These are phyloP conservation scores for Erythrobasidium hasegawianum DNA, from an alignment of 1,284 basidiomycete genomes.

Conservation along the genomic window DNA sequence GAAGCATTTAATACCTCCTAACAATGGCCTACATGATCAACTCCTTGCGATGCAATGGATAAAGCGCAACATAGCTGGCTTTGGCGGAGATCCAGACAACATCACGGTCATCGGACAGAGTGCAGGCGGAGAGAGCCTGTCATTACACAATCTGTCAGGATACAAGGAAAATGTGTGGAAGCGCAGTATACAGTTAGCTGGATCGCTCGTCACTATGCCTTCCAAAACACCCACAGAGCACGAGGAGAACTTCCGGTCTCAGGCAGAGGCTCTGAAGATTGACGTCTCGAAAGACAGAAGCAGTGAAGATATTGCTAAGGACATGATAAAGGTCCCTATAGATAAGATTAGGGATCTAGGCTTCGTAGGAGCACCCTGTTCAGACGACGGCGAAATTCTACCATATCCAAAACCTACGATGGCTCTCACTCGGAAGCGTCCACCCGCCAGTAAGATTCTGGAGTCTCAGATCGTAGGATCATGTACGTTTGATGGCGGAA, in stretches of 20 bases:
- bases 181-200: not conserved
- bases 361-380: slow-evolving; percentile 12
- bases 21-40: slow-evolving; percentile 23
- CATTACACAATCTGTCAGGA: not conserved
- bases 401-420: slow-evolving; percentile 5
- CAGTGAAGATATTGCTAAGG: too few species aligned
- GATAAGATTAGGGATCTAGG: slow-evolving; percentile 2
- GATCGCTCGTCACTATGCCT: slow-evolving; percentile 13
- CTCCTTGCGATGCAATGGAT: slow-evolving; percentile 14
- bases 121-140: slow-evolving; percentile 4
- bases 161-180: not conserved
- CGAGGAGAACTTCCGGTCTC: not conserved
- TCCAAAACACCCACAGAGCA: slow-evolving; percentile 5
- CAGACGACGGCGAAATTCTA: not conserved
- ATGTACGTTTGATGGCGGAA: not conserved
- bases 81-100: slow-evolving; percentile 16
- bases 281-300: too few species aligned
- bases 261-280: not conserved
- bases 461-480: not conserved
- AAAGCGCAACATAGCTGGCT: slow-evolving; percentile 12
- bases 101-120: slow-evolving; percentile 25
- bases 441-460: not conserved
- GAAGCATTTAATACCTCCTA: not conserved
- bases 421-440: not conserved
- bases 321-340: too few species aligned